Conservation (phyloP, 2,329 filamentous ascomycete species). For the Aspergillus bombycis region DNA sequence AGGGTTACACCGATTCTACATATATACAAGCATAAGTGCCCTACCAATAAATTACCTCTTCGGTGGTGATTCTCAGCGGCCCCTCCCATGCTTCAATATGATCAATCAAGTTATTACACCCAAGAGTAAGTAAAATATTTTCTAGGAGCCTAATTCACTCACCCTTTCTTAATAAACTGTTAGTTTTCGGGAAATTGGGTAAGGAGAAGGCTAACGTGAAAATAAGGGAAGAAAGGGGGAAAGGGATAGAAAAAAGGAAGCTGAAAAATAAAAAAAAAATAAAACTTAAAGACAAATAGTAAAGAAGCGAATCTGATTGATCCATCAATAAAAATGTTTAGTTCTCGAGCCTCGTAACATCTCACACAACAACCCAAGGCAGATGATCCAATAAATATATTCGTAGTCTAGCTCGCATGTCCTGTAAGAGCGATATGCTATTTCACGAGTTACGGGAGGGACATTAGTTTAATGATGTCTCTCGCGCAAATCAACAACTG, state of each 20-base stretch:
- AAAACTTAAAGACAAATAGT: not conserved
- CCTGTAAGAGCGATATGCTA: not conserved
- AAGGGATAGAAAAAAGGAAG: not conserved
- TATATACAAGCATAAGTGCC: not conserved
- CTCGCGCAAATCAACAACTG: conserved; percentile 68
- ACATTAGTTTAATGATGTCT: conserved; percentile 44
- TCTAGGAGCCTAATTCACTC: not conserved
- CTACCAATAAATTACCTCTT: not conserved
- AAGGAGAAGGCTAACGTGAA: no score
- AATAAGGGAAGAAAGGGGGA: not conserved
- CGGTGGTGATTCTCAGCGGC: not conserved
- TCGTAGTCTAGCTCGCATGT: not conserved
- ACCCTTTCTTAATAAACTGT: not conserved
- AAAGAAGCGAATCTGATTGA: not conserved
- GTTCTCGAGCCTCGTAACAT: not conserved
- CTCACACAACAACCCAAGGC: not conserved
- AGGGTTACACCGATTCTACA: not conserved
- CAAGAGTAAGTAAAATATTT: no score
- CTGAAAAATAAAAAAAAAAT: not conserved
- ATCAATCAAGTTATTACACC: not conserved
- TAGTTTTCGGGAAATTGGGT: not conserved
- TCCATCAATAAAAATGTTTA: not conserved
- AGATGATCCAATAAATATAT: not conserved
- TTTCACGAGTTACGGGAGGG: no score
- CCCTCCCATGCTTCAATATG: not conserved